Percentiles rank a stretch among this genome's conserved stretches.
Conservation (phyloP, 495 filamentous ascomycete genomes). For the Neurospora africana region DNA sequence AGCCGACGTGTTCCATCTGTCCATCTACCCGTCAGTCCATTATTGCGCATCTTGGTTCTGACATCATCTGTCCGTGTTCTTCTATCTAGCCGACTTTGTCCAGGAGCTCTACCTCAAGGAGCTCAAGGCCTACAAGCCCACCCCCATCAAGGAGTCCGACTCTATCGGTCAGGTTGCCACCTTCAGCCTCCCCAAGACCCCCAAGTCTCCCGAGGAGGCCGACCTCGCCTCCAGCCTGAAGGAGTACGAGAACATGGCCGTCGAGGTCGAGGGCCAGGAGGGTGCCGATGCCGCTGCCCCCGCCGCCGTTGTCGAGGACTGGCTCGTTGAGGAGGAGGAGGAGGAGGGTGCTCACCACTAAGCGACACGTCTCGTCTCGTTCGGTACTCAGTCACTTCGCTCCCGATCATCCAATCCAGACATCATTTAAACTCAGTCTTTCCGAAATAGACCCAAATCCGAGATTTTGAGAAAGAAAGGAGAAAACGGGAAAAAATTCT, state of each 20-base stretch:
- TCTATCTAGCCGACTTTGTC: constrained; percentile 69
- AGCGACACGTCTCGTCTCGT: background rate
- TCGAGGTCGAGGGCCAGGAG: constrained; percentile 89
- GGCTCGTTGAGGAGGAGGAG: constrained; percentile 39
- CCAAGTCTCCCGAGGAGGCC: constrained; percentile 80
- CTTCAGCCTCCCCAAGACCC: constrained; percentile 68
- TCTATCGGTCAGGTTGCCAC: constrained; percentile 84
- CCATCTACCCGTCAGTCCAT: background rate
- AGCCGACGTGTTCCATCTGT: background rate
- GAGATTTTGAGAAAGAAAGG: background rate
- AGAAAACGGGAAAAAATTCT: background rate
- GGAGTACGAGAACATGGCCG: constrained; percentile 82
- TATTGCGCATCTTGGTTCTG: background rate
- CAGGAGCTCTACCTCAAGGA: constrained; percentile 96
- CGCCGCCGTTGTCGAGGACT: constrained; percentile 36
- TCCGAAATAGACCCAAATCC: background rate
- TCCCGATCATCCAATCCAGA: background rate
- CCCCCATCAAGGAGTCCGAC: constrained; percentile 72
- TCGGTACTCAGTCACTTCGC: background rate
- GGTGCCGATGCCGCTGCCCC: constrained; percentile 20
- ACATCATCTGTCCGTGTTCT: constrained; percentile 10
- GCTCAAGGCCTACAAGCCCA: constrained; percentile 84
- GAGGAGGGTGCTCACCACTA: constrained; percentile 25
- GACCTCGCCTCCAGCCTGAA: constrained; percentile 83
- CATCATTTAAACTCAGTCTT: background rate